phyloP scores from a whole-genome alignment of 768 basidiomycete species.

The Tylopilus felleus region DNA sequence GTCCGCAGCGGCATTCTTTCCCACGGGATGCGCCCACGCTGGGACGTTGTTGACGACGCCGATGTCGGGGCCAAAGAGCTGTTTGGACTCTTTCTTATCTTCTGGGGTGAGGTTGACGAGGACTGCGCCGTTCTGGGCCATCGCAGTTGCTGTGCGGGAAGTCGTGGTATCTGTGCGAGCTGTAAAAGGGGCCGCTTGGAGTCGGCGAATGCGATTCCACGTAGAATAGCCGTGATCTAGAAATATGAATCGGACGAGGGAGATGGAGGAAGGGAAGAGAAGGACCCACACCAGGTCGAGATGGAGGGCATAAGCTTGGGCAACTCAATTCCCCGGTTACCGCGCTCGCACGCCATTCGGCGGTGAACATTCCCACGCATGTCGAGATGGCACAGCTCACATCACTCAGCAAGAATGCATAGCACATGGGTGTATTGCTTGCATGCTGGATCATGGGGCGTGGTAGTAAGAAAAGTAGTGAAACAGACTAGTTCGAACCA shows the following conservation, averaged over 20 bases:
- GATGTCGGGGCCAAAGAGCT: conserved; percentile 88
- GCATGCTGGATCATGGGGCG: background rate
- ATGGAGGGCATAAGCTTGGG: conserved; percentile 27
- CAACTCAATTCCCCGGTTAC: background rate
- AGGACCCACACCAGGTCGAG: conserved; percentile 39
- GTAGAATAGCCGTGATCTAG: conserved; percentile 47
- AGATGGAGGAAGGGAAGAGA: background rate
- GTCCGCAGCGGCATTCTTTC: conserved; percentile 63
- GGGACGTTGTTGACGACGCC: conserved; percentile 70
- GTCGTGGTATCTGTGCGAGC: conserved; percentile 49
- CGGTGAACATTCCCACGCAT: background rate
- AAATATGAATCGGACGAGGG: background rate
- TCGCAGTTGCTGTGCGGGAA: conserved; percentile 45
- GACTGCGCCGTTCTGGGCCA: conserved; percentile 41
- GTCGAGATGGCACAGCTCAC: background rate
- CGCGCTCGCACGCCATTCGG: background rate
- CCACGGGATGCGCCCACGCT: conserved; percentile 61
- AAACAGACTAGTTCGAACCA: background rate
- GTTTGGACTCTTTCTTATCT: conserved; percentile 53
- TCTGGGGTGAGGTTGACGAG: conserved; percentile 23
- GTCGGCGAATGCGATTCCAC: conserved; percentile 57
- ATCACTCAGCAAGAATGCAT: background rate
- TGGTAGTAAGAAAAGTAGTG: background rate
- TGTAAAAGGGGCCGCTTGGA: conserved; percentile 49
- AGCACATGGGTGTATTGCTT: background rate